Evolutionary conservation across 2,329 filamentous ascomycete genomes (phyloP).

Genomic region (Didymellaceae sp.): DNA sequence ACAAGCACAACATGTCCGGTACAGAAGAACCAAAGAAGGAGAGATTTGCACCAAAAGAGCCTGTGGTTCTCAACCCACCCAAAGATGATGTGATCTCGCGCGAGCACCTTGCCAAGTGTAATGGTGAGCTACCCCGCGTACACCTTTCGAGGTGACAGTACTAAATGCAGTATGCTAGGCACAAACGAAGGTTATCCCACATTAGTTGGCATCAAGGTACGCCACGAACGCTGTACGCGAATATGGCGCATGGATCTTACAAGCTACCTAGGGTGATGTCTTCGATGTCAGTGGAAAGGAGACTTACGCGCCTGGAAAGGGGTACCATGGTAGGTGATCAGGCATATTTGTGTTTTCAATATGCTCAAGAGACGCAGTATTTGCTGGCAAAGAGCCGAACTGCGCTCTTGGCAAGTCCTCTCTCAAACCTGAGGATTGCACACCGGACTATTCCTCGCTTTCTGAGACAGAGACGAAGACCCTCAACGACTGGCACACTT

Average conservation of each 20-base stretch:
- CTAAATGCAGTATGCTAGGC: conserved; percentile 54
- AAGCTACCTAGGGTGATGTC: conserved; percentile 73
- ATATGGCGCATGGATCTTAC: conserved; percentile 11
- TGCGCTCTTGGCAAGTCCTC: conserved; percentile 86
- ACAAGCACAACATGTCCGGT: conserved; percentile 35
- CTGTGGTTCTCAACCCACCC: conserved; percentile 78
- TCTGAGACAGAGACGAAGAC: conserved; percentile 83
- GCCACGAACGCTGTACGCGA: not conserved
- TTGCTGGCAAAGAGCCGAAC: conserved; percentile 95
- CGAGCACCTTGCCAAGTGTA: conserved; percentile 79
- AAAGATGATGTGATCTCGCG: conserved; percentile 86
- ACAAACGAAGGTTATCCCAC: conserved; percentile 66
- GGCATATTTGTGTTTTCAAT: not conserved
- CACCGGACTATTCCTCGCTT: conserved; percentile 81
- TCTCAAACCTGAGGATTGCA: conserved; percentile 81
- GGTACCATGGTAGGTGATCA: conserved; percentile 77
- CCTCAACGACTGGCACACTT: conserved; percentile 91
- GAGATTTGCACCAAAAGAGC: conserved; percentile 79
- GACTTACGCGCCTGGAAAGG: conserved; percentile 80
- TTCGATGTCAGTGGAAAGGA: conserved; percentile 94
- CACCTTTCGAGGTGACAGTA: not conserved
- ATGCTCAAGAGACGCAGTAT: conserved; percentile 65
- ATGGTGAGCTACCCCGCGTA: conserved; percentile 66
- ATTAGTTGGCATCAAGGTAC: conserved; percentile 65
- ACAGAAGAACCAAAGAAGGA: conserved; percentile 47